phyloP scores from a whole-genome alignment of 371 early-diverging fungal species.

The Apophysomyces ossiformis region DNA sequence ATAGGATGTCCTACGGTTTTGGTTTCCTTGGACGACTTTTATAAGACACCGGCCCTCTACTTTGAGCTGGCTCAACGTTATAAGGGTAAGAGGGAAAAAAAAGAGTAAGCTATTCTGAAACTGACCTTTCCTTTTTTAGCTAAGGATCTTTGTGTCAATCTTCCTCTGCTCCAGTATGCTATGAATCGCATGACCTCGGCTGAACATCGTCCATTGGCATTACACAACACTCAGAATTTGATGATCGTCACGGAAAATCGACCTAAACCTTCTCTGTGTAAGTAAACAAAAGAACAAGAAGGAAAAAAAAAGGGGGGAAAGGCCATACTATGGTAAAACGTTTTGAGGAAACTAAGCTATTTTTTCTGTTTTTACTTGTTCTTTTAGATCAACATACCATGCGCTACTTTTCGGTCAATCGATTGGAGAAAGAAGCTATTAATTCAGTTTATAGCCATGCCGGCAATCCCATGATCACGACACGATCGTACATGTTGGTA shows the following conservation, averaged over 20 bases:
- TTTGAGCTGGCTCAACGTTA: conserved; percentile 69
- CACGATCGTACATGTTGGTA: conserved; percentile 79
- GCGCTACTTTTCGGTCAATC: conserved; percentile 56
- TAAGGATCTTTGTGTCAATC: conserved; percentile 75
- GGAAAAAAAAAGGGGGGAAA: no score
- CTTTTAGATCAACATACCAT: conserved; percentile 43
- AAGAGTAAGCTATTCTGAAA: neutral
- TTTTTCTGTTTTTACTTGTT: conserved; percentile 12
- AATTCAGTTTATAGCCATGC: conserved; percentile 75
- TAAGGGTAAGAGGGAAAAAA: conserved; percentile 37
- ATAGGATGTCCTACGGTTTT: conserved; percentile 38
- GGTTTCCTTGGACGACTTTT: conserved; percentile 37
- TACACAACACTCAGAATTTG: conserved; percentile 71
- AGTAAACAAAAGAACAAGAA: conserved; percentile 15
- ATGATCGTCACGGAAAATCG: conserved; percentile 75
- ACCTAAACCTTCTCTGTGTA: conserved; percentile 62
- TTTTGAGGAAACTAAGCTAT: conserved; percentile 6
- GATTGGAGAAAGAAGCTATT: conserved; percentile 70
- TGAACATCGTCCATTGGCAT: conserved; percentile 44
- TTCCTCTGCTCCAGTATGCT: conserved; percentile 79
- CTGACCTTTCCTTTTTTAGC: conserved; percentile 33
- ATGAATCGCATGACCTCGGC: conserved; percentile 53
- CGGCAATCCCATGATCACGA: conserved; percentile 80
- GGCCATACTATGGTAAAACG: no score
- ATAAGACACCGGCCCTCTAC: conserved; percentile 54